Percentiles rank a stretch among this genome's conserved stretches.
Evolutionary conservation across 768 basidiomycete species (phyloP).

Genomic region (Suillus discolor): DNA sequence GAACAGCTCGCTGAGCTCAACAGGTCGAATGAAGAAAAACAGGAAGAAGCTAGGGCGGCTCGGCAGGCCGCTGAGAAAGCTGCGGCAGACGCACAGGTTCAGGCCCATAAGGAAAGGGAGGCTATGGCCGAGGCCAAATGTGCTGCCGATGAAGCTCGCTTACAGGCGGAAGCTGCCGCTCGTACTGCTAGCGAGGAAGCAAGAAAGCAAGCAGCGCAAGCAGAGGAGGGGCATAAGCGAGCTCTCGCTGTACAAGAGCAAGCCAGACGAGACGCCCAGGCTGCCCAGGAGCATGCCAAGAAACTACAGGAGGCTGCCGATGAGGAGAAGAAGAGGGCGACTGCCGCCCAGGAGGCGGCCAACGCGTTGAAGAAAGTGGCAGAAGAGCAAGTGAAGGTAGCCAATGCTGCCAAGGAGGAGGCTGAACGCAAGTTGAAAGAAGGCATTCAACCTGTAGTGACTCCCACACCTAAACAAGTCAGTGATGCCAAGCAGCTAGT

Average conservation of each 20-base stretch:
- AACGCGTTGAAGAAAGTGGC: conserved; percentile 16
- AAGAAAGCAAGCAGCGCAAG: neutral
- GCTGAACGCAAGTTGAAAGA: conserved; percentile 16
- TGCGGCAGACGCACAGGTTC: neutral
- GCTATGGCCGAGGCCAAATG: neutral
- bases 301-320: conserved; percentile 16
- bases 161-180: conserved; percentile 5
- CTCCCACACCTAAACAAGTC: too few species aligned
- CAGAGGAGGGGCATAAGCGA: conserved; percentile 11
- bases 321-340: conserved; percentile 22
- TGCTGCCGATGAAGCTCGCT: neutral
- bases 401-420: neutral
- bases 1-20: too few species aligned
- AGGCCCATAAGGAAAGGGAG: neutral
- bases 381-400: conserved; percentile 13
- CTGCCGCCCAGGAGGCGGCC: conserved; percentile 16
- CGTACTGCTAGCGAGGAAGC: conserved; percentile 1
- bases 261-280: conserved; percentile 11
- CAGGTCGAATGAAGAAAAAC: too few species aligned
- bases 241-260: conserved; percentile 13
- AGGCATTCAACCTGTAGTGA: conserved; percentile 15
- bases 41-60: too few species aligned
- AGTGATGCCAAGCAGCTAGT: too few species aligned
- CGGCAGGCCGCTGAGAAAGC: neutral
- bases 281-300: conserved; percentile 12